Percentiles rank a stretch among this genome's conserved stretches.
Conservation (phyloP, 2,329 filamentous ascomycete species). For the Aspergillus sp. region DNA sequence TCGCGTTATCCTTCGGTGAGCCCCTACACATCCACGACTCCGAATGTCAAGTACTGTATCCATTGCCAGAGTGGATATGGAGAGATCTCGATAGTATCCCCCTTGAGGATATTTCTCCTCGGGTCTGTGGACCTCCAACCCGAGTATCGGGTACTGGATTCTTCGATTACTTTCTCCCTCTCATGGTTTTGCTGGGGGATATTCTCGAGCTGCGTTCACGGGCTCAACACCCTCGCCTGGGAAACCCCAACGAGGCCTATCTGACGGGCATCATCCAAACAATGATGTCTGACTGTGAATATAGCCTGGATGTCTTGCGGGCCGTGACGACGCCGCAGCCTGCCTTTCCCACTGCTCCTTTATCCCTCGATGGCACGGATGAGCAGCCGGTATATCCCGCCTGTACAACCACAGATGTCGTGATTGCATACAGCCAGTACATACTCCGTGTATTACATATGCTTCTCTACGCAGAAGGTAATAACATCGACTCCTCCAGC, state of each 20-base stretch:
- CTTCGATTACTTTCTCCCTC: constrained; percentile 53
- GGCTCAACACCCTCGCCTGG: constrained; percentile 45
- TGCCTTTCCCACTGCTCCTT: not conserved
- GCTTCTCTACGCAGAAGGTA: constrained; percentile 48
- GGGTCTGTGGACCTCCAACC: constrained; percentile 38
- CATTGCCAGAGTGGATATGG: constrained; percentile 45
- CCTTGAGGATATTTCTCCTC: constrained; percentile 31
- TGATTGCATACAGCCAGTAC: constrained; percentile 50
- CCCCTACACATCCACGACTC: constrained; percentile 48
- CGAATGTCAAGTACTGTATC: constrained; percentile 39
- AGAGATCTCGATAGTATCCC: constrained; percentile 38
- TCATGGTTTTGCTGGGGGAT: constrained; percentile 52
- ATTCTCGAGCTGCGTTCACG: constrained; percentile 51
- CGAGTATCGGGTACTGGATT: constrained; percentile 44
- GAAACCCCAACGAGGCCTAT: constrained; percentile 35
- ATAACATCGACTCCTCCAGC: constrained; percentile 52
- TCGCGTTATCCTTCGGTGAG: constrained; percentile 50
- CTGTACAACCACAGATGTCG: constrained; percentile 24
- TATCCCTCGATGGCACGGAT: not conserved
- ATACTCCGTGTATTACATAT: constrained; percentile 52
- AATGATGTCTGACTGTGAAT: constrained; percentile 41
- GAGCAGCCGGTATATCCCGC: not conserved
- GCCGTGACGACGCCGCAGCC: not conserved
- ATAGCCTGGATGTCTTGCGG: not conserved
- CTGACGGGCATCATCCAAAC: constrained; percentile 38